Evolutionary conservation across 2,329 filamentous ascomycete species (phyloP), one percentile per base, ranked within the genome.

Genomic region (Venturia aucupariae): DNA sequence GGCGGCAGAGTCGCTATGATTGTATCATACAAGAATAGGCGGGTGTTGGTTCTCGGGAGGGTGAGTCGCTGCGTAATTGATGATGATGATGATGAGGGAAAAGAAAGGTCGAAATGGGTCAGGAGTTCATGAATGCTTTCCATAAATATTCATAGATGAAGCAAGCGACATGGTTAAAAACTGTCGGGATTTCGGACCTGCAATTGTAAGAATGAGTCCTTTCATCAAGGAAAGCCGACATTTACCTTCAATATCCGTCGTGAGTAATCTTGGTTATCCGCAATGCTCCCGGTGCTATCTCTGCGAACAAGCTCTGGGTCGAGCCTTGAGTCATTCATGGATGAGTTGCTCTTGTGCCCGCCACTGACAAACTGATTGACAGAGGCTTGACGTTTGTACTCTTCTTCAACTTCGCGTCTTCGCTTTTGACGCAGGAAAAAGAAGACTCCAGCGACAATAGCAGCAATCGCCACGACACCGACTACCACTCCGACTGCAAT

Each of bases 191-290:
- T 64, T 54, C 54, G 35, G 5, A 64, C 63, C 63, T 64, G 41
- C 41, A 6, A 17, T 8, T 30, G 24, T 46, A 35, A 51, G 44
- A 27, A 46, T 15, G 10, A 42, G 13, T 19, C 30, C 10, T 48
- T 7, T 48, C 24, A 54, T 3, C 19, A 63, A 10, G 0, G 22
- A 27, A 17, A 22, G 24, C 24, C 30, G n/a, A 30, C 15, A 64
- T 84, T 69, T 83, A 96, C 93, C 86, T 95, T 90, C 73, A 97
- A 84, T 77, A 97, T 97, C 78, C 90, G 89, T 78, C 93, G 86
- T 67, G 93, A 97, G 79, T 96, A 97, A 76, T 97, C 93, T 77
- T 96, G 87, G 77, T 97, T 95, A 75, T 97, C 93, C 62, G 92
- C 93, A 75, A 97, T 97, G 76, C 92, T 97, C 70, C 93, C 93